phyloP scores from a whole-genome alignment of 2,329 filamentous ascomycete genomes.

The Colletotrichum sojae region DNA sequence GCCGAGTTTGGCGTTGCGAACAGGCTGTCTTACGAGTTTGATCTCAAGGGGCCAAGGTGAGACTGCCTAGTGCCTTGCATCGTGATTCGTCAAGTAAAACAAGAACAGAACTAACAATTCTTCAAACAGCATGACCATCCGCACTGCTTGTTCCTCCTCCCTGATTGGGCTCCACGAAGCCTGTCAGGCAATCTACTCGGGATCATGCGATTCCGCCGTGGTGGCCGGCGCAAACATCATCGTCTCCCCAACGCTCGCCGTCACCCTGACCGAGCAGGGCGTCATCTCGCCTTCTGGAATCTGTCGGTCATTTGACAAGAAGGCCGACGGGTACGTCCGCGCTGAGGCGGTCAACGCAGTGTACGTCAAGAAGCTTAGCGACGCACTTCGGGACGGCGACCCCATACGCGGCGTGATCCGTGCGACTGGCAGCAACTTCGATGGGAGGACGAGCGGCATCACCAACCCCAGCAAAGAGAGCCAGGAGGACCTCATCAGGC shows the following conservation, averaged over 20 bases:
- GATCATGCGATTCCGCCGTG: conserved; percentile 42
- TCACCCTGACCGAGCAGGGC: conserved; percentile 12
- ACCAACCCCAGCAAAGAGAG: conserved; percentile 53
- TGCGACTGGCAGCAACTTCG: conserved; percentile 47
- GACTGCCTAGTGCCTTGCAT: conserved; percentile 46
- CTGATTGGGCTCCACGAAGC: conserved; percentile 45
- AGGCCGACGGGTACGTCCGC: conserved; percentile 58
- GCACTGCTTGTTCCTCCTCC: conserved; percentile 45
- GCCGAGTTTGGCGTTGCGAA: conserved; percentile 48
- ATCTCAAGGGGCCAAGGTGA: conserved; percentile 50
- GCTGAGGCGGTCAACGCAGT: conserved; percentile 58
- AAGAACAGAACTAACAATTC: conserved; percentile 22
- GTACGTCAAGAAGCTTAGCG: conserved; percentile 56
- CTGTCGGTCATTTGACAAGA: conserved; percentile 52
- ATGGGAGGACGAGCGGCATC: conserved; percentile 54
- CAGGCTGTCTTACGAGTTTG: conserved; percentile 49
- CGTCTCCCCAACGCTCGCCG: conserved; percentile 44
- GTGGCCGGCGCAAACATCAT: conserved; percentile 47
- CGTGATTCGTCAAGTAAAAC: neutral
- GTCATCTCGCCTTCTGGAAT: conserved; percentile 38
- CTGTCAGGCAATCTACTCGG: conserved; percentile 39
- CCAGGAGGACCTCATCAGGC: conserved; percentile 53
- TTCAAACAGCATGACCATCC: conserved; percentile 48
- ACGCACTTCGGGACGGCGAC: conserved; percentile 58
- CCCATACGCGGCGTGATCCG: conserved; percentile 49